A percentile compares a stretch with the other conserved stretches of the same genome.
Conservation (phyloP, 2,329 filamentous ascomycete species). For the Colletotrichum tabaci region DNA sequence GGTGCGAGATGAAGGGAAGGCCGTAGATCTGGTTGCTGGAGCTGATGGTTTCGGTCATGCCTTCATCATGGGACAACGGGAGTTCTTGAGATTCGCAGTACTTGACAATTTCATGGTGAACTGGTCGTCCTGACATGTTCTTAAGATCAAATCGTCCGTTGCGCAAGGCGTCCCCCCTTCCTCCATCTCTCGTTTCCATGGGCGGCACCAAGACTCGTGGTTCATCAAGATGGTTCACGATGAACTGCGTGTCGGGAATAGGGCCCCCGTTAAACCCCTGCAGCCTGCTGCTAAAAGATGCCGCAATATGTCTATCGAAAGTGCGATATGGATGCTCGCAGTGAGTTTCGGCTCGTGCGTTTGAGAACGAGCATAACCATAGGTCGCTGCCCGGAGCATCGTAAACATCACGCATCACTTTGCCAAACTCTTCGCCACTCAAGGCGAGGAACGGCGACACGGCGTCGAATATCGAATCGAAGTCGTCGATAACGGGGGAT, state of each 20-base stretch:
- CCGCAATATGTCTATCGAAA: slow-evolving; percentile 53
- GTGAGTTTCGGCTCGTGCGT: slow-evolving; percentile 45
- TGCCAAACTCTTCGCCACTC: slow-evolving; percentile 51
- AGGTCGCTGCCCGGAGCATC: slow-evolving; percentile 50
- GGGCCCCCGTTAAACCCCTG: slow-evolving; percentile 41
- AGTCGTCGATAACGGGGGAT: slow-evolving; percentile 66
- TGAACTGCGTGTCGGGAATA: slow-evolving; percentile 57
- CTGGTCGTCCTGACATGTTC: slow-evolving; percentile 1
- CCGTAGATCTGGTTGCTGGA: slow-evolving; percentile 45
- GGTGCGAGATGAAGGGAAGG: slow-evolving; percentile 55
- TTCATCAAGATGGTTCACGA: slow-evolving; percentile 65
- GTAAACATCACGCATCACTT: slow-evolving; percentile 48
- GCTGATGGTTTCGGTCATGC: not conserved
- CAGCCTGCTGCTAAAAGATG: slow-evolving; percentile 52
- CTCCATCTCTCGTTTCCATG: not conserved
- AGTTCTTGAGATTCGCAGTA: slow-evolving; percentile 44
- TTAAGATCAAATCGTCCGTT: not conserved
- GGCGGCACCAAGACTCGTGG: slow-evolving; percentile 57
- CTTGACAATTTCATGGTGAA: not conserved
- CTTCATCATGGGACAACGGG: not conserved
- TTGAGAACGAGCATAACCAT: slow-evolving; percentile 55
- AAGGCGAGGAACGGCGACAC: slow-evolving; percentile 59
- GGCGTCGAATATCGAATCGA: slow-evolving; percentile 58
- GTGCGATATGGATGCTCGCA: slow-evolving; percentile 53
- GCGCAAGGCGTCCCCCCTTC: not conserved